These are phyloP conservation scores for Orbilia quercus DNA, from an alignment of 2,329 filamentous ascomycete species.

Conservation along the genomic window DNA sequence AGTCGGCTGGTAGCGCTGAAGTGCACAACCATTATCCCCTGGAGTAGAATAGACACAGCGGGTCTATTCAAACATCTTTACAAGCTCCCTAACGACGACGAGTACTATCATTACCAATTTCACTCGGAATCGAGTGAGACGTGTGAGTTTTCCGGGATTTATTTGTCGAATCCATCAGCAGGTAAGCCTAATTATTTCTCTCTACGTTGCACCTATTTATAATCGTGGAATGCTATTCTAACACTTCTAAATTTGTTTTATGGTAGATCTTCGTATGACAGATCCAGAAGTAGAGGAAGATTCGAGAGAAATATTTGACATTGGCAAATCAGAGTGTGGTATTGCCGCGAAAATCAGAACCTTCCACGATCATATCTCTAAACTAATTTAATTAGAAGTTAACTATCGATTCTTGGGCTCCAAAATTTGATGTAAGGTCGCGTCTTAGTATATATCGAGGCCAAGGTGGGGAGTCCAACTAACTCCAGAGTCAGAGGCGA, in stretches of 20 bases:
- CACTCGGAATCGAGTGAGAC: conserved; percentile 1
- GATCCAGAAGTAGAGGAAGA: conserved; percentile 12
- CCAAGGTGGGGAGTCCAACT: no score
- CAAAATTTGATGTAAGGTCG: no score
- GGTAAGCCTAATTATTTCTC: no score
- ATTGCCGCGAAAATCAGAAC: conserved; percentile 8
- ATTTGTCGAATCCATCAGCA: conserved; percentile 16
- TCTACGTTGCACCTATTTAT: neutral
- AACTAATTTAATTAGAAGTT: neutral
- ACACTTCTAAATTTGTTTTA: no score
- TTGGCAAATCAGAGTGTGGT: conserved; percentile 24
- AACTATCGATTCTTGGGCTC: no score
- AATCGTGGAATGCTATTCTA: neutral
- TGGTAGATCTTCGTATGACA: conserved; percentile 14
- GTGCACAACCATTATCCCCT: conserved; percentile 21
- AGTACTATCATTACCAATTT: conserved; percentile 29
- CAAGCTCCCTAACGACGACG: conserved; percentile 26
- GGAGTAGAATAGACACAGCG: conserved; percentile 23
- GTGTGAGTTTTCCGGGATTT: conserved; percentile 22
- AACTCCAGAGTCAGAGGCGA: no score
- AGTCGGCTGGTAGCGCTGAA: conserved; percentile 13
- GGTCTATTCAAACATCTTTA: conserved; percentile 24
- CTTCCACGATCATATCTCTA: conserved; percentile 8
- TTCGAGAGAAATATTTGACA: conserved; percentile 1
- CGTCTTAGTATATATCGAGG: no score